A percentile compares a stretch with the other conserved stretches of the same genome.
phyloP scores from a whole-genome alignment of 1,139 yeast species.

The Eremothecium sinecaudum region DNA sequence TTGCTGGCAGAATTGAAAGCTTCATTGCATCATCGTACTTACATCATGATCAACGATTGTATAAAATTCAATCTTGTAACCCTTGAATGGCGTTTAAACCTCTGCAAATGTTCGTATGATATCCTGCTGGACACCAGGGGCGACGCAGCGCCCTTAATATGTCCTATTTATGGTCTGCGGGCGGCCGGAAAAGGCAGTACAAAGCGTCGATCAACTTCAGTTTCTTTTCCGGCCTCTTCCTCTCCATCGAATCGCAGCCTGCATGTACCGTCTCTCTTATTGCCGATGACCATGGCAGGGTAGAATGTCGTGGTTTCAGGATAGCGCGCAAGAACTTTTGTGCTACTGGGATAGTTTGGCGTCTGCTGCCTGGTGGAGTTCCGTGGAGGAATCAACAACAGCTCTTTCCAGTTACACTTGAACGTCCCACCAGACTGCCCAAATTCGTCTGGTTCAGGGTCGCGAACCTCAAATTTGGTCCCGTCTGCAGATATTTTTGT shows the following conservation, averaged over 20 bases:
- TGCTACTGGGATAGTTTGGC: constrained; percentile 59
- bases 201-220: constrained; percentile 77
- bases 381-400: constrained; percentile 60
- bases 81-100: too few species aligned
- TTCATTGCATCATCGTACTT: too few species aligned
- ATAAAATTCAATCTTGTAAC: too few species aligned
- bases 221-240: constrained; percentile 91
- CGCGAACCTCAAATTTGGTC: constrained; percentile 70
- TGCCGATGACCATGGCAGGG: constrained; percentile 83
- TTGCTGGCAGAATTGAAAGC: too few species aligned
- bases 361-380: constrained; percentile 35
- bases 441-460: constrained; percentile 95
- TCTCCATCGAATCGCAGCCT: constrained; percentile 89
- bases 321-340: constrained; percentile 82
- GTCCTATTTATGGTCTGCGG: constrained; percentile 1
- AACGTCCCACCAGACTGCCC: constrained; percentile 84
- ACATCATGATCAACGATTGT: too few species aligned
- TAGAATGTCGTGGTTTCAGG: constrained; percentile 98
- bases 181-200: constrained; percentile 64
- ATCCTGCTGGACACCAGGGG: too few species aligned
- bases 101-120: too few species aligned
- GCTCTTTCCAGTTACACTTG: constrained; percentile 71
- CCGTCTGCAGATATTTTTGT: constrained; percentile 71
- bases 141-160: too few species aligned
- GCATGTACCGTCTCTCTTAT: constrained; percentile 65